Evolutionary conservation across 495 filamentous ascomycete species (phyloP).

Genomic region (Aspergillus cristatus): DNA sequence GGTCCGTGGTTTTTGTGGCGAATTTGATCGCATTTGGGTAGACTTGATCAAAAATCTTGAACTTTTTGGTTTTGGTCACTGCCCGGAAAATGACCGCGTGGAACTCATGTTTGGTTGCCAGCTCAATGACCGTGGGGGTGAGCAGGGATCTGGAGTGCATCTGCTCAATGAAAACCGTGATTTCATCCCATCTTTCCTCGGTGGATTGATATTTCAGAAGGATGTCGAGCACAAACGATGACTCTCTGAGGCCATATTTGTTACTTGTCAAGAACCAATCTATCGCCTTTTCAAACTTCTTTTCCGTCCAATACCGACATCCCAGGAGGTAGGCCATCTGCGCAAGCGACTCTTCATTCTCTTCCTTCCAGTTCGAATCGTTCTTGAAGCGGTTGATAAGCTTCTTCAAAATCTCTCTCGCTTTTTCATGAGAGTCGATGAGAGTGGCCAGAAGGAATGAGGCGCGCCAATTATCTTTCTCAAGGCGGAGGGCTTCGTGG

Average conservation of each 20-base stretch:
- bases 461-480: neutral
- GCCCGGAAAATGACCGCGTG: neutral
- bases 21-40: conserved; percentile 1
- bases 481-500: neutral
- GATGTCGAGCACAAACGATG: neutral
- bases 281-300: neutral
- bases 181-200: neutral
- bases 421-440: conserved; percentile 2
- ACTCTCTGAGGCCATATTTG: neutral
- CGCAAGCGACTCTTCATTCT: neutral
- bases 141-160: neutral
- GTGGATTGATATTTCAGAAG: neutral
- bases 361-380: conserved; percentile 1
- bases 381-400: neutral
- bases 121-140: neutral
- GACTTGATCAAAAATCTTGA: neutral
- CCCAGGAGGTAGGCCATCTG: neutral
- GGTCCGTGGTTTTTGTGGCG: neutral
- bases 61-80: neutral
- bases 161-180: conserved; percentile 1
- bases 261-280: neutral
- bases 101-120: neutral
- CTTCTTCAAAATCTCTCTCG: conserved; percentile 2
- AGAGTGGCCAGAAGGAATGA: conserved; percentile 1
- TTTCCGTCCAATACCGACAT: neutral